A percentile compares a stretch with the other conserved stretches of the same genome.
Evolutionary conservation across 345 rosid species (phyloP).

Genomic region (Jatropha curcas): DNA sequence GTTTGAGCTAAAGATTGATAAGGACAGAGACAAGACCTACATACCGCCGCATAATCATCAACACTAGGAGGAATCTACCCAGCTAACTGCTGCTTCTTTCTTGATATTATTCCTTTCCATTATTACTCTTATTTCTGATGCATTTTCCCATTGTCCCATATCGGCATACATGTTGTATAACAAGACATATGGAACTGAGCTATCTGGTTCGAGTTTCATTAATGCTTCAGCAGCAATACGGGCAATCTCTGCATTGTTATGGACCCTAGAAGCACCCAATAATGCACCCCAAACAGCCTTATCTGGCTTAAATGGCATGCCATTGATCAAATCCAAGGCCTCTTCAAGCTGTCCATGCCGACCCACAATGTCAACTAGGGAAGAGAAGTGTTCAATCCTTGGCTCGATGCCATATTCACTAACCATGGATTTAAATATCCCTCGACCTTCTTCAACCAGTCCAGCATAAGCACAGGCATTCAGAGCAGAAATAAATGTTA

Average conservation of each 20-base stretch:
- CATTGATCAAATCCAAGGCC: conserved; percentile 50
- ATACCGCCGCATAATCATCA: conserved; percentile 32
- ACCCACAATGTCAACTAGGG: conserved; percentile 53
- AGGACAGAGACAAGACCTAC: too few species aligned
- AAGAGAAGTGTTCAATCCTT: conserved; percentile 60
- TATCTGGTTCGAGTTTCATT: conserved; percentile 60
- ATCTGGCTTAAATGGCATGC: conserved; percentile 64
- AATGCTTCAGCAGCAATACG: conserved; percentile 63
- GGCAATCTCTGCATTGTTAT: conserved; percentile 51
- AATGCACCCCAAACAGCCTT: conserved; percentile 73
- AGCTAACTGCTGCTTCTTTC: conserved; percentile 54
- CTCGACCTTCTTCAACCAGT: conserved; percentile 54
- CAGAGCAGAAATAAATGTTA: conserved; percentile 64
- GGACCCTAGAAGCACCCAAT: conserved; percentile 61
- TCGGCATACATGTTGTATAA: conserved; percentile 62
- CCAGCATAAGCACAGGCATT: conserved; percentile 68
- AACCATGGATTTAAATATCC: conserved; percentile 51
- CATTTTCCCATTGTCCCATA: conserved; percentile 66
- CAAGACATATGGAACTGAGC: conserved; percentile 60
- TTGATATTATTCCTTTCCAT: conserved; percentile 56
- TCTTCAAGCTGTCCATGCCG: conserved; percentile 56
- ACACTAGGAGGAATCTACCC: conserved; percentile 37
- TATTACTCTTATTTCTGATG: conserved; percentile 44
- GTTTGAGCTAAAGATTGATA: too few species aligned
- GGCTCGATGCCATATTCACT: conserved; percentile 48